Base-by-base conservation (phyloP, 345 rosid genomes). In the Turnera subulata region DNA sequence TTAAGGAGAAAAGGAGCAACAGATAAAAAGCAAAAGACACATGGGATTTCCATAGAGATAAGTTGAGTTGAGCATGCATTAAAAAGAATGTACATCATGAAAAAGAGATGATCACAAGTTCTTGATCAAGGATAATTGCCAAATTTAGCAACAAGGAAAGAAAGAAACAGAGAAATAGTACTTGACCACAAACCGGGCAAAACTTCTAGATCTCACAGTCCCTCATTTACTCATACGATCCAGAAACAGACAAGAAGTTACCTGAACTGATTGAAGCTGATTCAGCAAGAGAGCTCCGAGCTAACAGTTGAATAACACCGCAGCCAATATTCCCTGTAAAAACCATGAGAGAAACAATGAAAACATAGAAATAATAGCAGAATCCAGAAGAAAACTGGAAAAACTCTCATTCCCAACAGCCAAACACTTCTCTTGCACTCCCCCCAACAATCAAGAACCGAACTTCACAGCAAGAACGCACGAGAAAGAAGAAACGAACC, bases 241-340 rank as follows among this genome's bases (percentile, higher is more conserved):
- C 48, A 45, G 11, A 55, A 33, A 17, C 20, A 46, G 13, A 20
- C 48, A 67, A 58, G 32, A 35, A 44, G 40, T 59, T 67, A 77
- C 78, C 82, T 46, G 50, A 37, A 61, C 58, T 15, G 35, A 61
- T 45, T 46, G 43, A 39, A 42, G 52, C 57, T 54, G 71, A 57
- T 61, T 71, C 56, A 24, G 7, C 56, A 68, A 61, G 29, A 47
- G 55, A 65, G 47, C 54, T 60, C 58, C 35, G 33, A 61, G 43
- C 51, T 26, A 70, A 51, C 73, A 43, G 23, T 50, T 14, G 35
- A 47, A 56, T 26, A 12, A 32, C 59, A 26, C 20, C n/a, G 35
- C 4, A 29, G 35, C 8, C 35, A 29, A 29, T 29, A 29, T 29
- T 8, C 35, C 35, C 35, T 29, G 35, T 29, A 4, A 29, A 29